Evolutionary conservation across 495 filamentous ascomycete genomes (phyloP), one percentile per base, ranked within the genome.

Genomic region (Penicillium arizonense): DNA sequence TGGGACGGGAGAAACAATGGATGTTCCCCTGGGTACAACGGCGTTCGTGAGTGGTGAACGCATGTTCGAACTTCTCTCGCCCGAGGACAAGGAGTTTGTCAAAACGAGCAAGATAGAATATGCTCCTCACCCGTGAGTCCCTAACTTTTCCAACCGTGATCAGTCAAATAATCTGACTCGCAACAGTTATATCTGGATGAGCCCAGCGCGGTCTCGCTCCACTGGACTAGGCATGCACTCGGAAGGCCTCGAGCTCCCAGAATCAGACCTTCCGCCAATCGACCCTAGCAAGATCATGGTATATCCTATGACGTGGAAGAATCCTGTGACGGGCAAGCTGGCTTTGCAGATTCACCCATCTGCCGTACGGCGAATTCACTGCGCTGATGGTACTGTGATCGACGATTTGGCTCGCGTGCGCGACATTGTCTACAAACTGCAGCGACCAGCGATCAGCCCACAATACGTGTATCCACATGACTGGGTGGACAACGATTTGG

Each of bases 21-120:
- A 80, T 16, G 86, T 90, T 0, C 82, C 86, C 0, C 77, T 89
- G 0, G 87, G 87, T 23, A 90, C 86, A n/a, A 90, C 87, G 1
- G 87, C 87, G 5, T 90, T 89, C 49, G 83, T 84, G 1, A 83
- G 78, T 11, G 83, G 84, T 4, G 83, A 87, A 64, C 71, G 72
- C 3, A 88, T 87, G 81, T 88, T 79, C 59, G 74, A 84, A 12
- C 52, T 77, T 6, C 73, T 90, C 0, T 84, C 82, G 16, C 73
- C 79, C 0, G 74, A 78, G 32, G 85, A 89, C 49, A 82, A 87
- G 63, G 76, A 79, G 44, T 87, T 90, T 56, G 86, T 76, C 13
- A 77, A 77, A 12, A 76, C 73, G 11, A 83, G 84, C 43, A 76
- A 74, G n/a, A 74, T 89, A 20, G 84, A 89, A 71, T 89, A 90